Percentiles rank a stretch among this genome's conserved stretches.
Conservation (phyloP, 2,329 filamentous ascomycete genomes). For the Thermoascus crustaceus region DNA sequence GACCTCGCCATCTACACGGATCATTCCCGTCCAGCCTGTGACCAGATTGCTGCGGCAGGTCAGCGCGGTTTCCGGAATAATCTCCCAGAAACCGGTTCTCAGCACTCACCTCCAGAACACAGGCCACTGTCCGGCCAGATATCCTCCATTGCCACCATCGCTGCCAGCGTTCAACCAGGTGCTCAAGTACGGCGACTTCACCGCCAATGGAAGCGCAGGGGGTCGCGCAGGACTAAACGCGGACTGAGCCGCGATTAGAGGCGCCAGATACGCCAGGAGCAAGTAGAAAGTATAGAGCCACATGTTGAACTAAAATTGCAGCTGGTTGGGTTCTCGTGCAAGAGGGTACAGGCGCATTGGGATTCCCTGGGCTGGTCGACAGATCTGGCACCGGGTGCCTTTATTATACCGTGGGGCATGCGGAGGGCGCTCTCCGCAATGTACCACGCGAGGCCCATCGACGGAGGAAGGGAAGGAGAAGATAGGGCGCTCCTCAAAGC, state of each 20-base stretch:
- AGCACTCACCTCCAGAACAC: conserved; percentile 58
- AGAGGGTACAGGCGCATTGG: no score
- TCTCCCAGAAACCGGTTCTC: background rate
- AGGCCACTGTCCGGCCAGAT: conserved; percentile 62
- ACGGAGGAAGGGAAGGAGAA: no score
- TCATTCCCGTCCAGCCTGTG: conserved; percentile 60
- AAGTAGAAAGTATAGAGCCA: conserved; percentile 18
- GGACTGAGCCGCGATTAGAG: conserved; percentile 31
- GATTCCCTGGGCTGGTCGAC: no score
- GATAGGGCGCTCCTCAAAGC: no score
- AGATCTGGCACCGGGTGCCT: no score
- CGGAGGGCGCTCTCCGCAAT: no score
- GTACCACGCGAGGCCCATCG: no score
- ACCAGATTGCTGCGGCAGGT: conserved; percentile 41
- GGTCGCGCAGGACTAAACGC: conserved; percentile 57
- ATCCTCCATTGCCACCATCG: conserved; percentile 55
- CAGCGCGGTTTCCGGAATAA: conserved; percentile 1
- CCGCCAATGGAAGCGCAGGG: conserved; percentile 62
- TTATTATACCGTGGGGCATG: no score
- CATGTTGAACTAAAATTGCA: conserved; percentile 24
- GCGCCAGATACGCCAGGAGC: conserved; percentile 17
- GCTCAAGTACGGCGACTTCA: conserved; percentile 67
- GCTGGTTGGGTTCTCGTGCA: no score
- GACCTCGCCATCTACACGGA: conserved; percentile 56
- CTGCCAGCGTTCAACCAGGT: conserved; percentile 58